Evolutionary conservation across 352 stramenopile species (phyloP).

Genomic region (Phytopythium vexans): DNA sequence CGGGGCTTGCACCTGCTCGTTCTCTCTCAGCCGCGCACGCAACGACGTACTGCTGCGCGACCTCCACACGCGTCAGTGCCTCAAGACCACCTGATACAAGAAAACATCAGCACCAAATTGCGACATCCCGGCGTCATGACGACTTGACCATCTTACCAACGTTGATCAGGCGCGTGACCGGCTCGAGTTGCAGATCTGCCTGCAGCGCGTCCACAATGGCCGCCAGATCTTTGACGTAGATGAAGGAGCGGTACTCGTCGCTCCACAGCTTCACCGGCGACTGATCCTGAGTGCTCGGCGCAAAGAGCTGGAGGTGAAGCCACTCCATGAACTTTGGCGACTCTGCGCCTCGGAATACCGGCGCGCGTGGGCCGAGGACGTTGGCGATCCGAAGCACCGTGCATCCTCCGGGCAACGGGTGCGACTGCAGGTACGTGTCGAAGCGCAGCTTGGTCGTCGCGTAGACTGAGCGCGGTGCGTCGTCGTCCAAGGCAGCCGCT

Average conservation of each 20-base stretch:
- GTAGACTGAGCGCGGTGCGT: slow-evolving; percentile 35
- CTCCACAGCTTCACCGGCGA: slow-evolving; percentile 43
- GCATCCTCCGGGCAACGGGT: slow-evolving; percentile 5
- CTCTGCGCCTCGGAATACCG: slow-evolving; percentile 21
- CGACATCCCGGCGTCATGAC: neutral
- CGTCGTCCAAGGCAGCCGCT: slow-evolving; percentile 3
- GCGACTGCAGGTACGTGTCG: slow-evolving; percentile 29
- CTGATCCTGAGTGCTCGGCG: neutral
- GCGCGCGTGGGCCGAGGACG: slow-evolving; percentile 40
- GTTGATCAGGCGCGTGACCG: slow-evolving; percentile 29
- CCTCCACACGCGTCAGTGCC: slow-evolving; percentile 41
- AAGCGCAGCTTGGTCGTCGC: slow-evolving; percentile 49
- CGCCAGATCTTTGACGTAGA: slow-evolving; percentile 51
- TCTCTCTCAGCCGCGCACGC: slow-evolving; percentile 8
- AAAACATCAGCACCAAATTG: neutral
- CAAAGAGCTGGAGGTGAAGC: slow-evolving; percentile 47
- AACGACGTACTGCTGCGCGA: slow-evolving; percentile 30
- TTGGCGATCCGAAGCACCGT: slow-evolving; percentile 55
- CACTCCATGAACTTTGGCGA: slow-evolving; percentile 65
- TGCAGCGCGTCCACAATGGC: slow-evolving; percentile 32
- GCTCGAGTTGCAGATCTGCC: neutral
- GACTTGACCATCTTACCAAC: slow-evolving; percentile 26
- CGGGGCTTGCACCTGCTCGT: neutral
- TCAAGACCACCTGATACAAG: slow-evolving; percentile 33
- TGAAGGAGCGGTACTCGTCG: slow-evolving; percentile 64